phyloP scores from a whole-genome alignment of 495 filamentous ascomycete genomes.

The Aspergillus biplanus region DNA sequence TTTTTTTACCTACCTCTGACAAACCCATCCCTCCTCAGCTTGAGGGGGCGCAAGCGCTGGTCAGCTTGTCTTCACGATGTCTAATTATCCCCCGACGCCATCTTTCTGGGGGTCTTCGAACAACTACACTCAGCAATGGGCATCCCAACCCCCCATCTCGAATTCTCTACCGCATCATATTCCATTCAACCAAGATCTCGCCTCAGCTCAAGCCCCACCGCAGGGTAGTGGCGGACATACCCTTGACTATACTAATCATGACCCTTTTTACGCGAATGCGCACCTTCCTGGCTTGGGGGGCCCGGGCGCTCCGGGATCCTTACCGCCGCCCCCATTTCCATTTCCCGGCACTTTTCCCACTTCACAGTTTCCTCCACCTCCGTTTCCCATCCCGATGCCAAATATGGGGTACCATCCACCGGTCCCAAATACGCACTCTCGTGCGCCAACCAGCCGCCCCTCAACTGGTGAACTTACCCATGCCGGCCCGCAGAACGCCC shows the following conservation, averaged over 20 bases:
- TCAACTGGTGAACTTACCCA: slow-evolving; percentile 13
- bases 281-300: slow-evolving; percentile 31
- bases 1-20: not conserved
- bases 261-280: slow-evolving; percentile 33
- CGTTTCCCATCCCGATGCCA: slow-evolving; percentile 34
- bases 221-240: slow-evolving; percentile 12
- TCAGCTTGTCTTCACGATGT: slow-evolving; percentile 44
- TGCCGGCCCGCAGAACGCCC: slow-evolving; percentile 2
- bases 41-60: not conserved
- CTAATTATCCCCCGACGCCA: slow-evolving; percentile 57
- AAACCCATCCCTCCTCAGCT: not conserved
- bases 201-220: slow-evolving; percentile 17
- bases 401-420: slow-evolving; percentile 28
- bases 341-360: slow-evolving; percentile 34
- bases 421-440: slow-evolving; percentile 22
- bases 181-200: slow-evolving; percentile 25
- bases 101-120: slow-evolving; percentile 49
- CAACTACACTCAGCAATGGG: slow-evolving; percentile 42
- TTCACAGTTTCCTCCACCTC: slow-evolving; percentile 30
- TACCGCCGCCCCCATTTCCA: slow-evolving; percentile 39
- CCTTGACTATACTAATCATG: slow-evolving; percentile 28
- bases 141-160: slow-evolving; percentile 27
- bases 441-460: slow-evolving; percentile 14
- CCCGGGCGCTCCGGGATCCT: slow-evolving; percentile 24
- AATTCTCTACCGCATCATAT: slow-evolving; percentile 27